Evolutionary conservation across 129 eudicot genomes (phyloP).

Genomic region (Artemisia tridentata): DNA sequence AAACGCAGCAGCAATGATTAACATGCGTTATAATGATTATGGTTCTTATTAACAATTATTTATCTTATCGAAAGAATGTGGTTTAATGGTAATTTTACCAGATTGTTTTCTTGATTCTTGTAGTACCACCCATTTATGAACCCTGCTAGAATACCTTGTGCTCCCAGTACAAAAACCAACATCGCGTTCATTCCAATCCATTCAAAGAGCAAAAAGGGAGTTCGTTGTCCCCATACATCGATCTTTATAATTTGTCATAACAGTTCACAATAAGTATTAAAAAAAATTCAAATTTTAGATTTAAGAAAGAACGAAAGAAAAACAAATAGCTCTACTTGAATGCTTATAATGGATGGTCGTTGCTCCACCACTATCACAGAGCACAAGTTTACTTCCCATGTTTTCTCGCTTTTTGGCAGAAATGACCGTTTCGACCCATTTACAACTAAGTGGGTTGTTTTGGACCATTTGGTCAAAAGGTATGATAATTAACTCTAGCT

Average conservation of each 20-base stretch:
- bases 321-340: not conserved
- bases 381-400: no score
- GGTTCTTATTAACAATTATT: not conserved
- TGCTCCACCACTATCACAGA: no score
- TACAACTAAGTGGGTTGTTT: no score
- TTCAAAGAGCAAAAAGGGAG: constrained; percentile 68
- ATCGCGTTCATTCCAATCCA: constrained; percentile 95
- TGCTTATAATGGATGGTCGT: not conserved
- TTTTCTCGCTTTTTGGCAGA: no score
- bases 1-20: not conserved
- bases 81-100: constrained; percentile 37
- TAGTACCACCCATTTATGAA: constrained; percentile 85
- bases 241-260: constrained; percentile 44
- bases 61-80: no score
- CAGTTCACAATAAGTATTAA: not conserved
- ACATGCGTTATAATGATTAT: not conserved
- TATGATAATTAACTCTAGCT: no score
- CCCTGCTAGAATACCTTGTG: constrained; percentile 78
- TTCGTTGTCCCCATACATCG: constrained; percentile 69
- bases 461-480: no score
- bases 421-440: no score
- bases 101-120: constrained; percentile 52
- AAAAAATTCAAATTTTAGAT: not conserved
- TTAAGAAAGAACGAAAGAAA: not conserved
- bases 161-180: constrained; percentile 78